These are phyloP conservation scores for Ophiocordyceps robertsii DNA, from an alignment of 2,329 filamentous ascomycete species.

Conservation along the genomic window DNA sequence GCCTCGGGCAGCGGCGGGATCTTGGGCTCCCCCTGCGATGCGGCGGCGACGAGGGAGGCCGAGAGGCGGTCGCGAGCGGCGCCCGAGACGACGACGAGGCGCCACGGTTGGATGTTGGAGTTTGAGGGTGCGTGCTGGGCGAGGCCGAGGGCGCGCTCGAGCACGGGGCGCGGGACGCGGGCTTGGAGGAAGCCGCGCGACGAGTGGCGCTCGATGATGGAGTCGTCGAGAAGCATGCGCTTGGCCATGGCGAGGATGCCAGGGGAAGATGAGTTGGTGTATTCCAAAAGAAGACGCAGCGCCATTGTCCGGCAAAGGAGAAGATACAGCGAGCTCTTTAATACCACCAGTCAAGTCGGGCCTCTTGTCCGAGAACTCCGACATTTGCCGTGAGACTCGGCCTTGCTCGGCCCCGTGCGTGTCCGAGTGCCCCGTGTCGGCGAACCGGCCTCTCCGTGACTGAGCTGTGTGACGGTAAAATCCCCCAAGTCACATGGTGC, in stretches of 20 bases:
- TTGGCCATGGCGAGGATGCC: not conserved
- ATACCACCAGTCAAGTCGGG: no score
- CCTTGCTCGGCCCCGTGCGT: no score
- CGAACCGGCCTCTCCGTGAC: no score
- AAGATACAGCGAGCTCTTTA: no score
- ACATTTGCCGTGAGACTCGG: no score
- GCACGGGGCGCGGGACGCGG: not conserved
- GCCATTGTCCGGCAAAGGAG: no score
- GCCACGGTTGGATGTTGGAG: constrained; percentile 4
- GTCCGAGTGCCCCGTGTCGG: no score
- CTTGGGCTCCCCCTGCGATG: not conserved
- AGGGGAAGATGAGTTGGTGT: no score
- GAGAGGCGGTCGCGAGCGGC: constrained; percentile 1
- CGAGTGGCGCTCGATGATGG: not conserved
- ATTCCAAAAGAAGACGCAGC: no score
- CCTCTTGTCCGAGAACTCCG: no score
- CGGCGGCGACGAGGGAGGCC: not conserved
- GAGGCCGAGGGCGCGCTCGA: constrained; percentile 1
- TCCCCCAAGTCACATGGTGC: no score
- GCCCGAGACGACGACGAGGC: constrained; percentile 1
- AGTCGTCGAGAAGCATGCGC: not conserved
- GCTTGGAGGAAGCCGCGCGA: constrained; percentile 1
- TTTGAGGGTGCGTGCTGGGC: constrained; percentile 2
- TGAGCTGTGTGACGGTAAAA: no score
- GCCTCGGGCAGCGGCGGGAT: constrained; percentile 3